Conservation (phyloP, 495 filamentous ascomycete species). For the Penicillium macrosclerotiorum region DNA sequence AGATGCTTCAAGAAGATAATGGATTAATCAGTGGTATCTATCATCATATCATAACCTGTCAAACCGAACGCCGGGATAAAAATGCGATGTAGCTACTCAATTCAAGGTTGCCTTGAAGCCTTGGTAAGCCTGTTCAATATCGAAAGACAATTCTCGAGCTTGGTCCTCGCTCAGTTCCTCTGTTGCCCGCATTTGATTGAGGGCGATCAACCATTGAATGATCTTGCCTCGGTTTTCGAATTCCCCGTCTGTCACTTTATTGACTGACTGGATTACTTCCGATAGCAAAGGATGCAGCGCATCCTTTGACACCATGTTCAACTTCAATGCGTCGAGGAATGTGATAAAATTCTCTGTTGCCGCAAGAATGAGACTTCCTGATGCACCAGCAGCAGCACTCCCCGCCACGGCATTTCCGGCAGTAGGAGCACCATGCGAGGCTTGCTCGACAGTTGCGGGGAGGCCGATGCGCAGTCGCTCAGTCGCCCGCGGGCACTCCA, state of each 20-base stretch:
- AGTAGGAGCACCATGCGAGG: conserved; percentile 39
- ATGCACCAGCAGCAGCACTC: conserved; percentile 48
- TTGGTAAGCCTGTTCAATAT: conserved; percentile 87
- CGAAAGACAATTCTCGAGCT: conserved; percentile 79
- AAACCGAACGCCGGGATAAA: conserved; percentile 6
- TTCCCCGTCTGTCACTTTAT: conserved; percentile 89
- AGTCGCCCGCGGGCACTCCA: conserved; percentile 92
- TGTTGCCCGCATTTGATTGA: conserved; percentile 96
- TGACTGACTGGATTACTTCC: conserved; percentile 93
- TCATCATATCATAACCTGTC: conserved; percentile 11
- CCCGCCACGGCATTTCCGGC: conserved; percentile 43
- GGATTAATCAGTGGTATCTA: conserved; percentile 18
- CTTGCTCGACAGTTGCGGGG: conserved; percentile 61
- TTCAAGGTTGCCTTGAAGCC: conserved; percentile 78
- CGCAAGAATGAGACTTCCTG: conserved; percentile 73
- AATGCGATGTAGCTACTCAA: conserved; percentile 18
- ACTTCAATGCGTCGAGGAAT: conserved; percentile 86
- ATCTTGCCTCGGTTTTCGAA: conserved; percentile 96
- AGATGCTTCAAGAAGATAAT: not conserved
- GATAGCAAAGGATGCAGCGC: conserved; percentile 89
- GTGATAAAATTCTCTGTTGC: conserved; percentile 99
- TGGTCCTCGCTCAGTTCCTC: conserved; percentile 88
- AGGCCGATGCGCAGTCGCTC: conserved; percentile 89
- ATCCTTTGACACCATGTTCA: conserved; percentile 90
- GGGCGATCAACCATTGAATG: conserved; percentile 92